A percentile compares a stretch with the other conserved stretches of the same genome.
phyloP scores from a whole-genome alignment of 2,329 filamentous ascomycete genomes.

The Ceratocystis smalleyi region DNA sequence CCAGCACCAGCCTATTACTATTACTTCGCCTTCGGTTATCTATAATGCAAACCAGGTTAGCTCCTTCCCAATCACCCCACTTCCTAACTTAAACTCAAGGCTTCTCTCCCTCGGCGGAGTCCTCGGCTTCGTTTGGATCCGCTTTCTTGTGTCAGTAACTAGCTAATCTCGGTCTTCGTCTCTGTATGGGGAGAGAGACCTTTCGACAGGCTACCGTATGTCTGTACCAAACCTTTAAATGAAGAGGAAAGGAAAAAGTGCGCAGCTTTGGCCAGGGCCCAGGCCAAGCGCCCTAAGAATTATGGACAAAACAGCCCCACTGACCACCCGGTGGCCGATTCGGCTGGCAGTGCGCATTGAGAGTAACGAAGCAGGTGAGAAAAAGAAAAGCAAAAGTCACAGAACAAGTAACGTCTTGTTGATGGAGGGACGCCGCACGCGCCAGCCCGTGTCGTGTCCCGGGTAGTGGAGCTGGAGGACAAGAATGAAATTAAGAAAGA shows the following conservation, averaged over 20 bases:
- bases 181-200: not conserved
- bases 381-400: not conserved
- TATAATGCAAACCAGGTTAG: not conserved
- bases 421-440: not conserved
- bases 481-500: not conserved
- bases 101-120: not conserved
- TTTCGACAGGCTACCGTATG: not conserved
- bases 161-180: not conserved
- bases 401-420: not conserved
- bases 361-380: not conserved
- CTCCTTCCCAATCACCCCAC: not conserved
- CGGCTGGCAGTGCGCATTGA: conserved; percentile 3
- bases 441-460: not conserved
- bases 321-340: not conserved
- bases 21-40: not conserved
- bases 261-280: not conserved
- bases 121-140: conserved; percentile 1
- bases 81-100: not conserved
- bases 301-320: not conserved
- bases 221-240: conserved; percentile 4
- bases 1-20: not conserved
- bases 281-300: not conserved
- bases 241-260: conserved; percentile 4
- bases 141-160: not conserved
- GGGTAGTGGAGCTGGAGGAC: not conserved